Conservation (phyloP, 1,284 basidiomycete species). For the Cryptococcus sp. region DNA sequence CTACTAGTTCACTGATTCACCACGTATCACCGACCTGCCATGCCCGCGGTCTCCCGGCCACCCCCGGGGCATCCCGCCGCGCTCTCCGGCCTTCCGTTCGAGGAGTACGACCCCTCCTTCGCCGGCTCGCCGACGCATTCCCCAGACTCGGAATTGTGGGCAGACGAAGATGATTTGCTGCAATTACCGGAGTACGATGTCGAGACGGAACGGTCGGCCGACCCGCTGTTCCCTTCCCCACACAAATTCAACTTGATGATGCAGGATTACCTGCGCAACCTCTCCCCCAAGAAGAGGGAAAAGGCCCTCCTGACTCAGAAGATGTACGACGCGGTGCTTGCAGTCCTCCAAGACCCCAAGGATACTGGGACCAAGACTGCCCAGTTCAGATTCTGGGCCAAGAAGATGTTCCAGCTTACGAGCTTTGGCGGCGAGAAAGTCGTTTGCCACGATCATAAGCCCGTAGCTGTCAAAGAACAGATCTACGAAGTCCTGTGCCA, state of each 20-base stretch:
- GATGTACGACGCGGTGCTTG: conserved; percentile 69
- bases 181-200: conserved; percentile 15
- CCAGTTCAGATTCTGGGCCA: conserved; percentile 76
- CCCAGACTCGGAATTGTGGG: conserved; percentile 15
- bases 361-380: conserved; percentile 58
- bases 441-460: conserved; percentile 66
- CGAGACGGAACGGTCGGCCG: conserved; percentile 10
- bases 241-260: conserved; percentile 26
- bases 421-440: conserved; percentile 52
- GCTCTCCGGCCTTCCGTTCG: conserved; percentile 2
- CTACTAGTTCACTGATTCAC: neutral
- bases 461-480: conserved; percentile 71
- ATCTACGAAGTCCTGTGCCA: conserved; percentile 73
- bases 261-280: conserved; percentile 25
- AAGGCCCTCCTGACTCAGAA: conserved; percentile 70
- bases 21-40: too few species aligned
- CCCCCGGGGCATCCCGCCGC: conserved; percentile 8
- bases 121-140: conserved; percentile 6
- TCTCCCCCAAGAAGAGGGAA: conserved; percentile 57
- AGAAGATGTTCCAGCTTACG: conserved; percentile 69
- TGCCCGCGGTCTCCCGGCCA: conserved; percentile 8
- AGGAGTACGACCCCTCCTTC: conserved; percentile 7
- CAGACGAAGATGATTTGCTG: conserved; percentile 12
- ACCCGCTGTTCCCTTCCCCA: conserved; percentile 25
- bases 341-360: conserved; percentile 61